A percentile compares a stretch with the other conserved stretches of the same genome.
These are phyloP conservation scores for Salix suchowensis DNA, from an alignment of 345 rosid species.

Conservation along the genomic window DNA sequence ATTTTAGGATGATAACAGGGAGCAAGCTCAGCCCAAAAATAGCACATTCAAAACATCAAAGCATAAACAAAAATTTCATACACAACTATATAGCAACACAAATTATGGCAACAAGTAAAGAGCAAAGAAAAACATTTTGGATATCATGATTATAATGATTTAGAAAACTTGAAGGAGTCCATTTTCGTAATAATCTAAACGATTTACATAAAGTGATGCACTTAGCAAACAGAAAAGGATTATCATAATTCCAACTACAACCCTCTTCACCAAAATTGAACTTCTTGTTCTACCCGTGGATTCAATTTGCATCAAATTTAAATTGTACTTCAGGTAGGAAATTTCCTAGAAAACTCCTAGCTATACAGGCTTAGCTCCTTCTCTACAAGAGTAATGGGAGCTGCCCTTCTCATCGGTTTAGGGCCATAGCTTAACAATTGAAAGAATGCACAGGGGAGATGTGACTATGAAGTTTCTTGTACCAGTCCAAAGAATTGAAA, in stretches of 20 bases:
- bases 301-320: constrained; percentile 9
- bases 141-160: neutral
- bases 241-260: neutral
- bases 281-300: neutral
- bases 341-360: constrained; percentile 14
- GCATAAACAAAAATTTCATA: neutral
- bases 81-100: neutral
- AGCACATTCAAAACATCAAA: neutral
- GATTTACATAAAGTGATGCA: neutral
- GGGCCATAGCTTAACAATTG: neutral
- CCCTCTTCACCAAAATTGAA: neutral
- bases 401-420: neutral
- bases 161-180: neutral
- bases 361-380: neutral
- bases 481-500: constrained; percentile 3
- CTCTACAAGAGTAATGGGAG: neutral
- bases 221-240: neutral
- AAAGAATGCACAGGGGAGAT: neutral
- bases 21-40: neutral
- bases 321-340: constrained; percentile 3
- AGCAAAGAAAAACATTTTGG: neutral
- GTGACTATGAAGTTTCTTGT: constrained; percentile 6
- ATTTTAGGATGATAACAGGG: neutral
- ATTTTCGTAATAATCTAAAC: neutral
- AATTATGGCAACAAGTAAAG: neutral